Base-by-base conservation (phyloP, 2,329 filamentous ascomycete genomes). In the Aspergillus persii region DNA sequence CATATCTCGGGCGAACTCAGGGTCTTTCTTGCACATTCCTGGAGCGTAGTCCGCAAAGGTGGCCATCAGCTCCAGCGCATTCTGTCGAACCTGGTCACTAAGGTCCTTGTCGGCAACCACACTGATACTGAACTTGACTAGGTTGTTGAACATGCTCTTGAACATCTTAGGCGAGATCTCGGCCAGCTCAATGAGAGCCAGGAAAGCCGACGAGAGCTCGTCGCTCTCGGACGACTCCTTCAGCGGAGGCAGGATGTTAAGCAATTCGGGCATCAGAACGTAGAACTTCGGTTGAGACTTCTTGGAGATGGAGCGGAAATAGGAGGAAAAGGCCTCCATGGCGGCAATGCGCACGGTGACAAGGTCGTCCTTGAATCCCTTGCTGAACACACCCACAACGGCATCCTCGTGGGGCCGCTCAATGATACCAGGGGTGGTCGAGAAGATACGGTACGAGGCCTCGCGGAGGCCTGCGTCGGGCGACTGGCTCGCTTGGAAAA, bases 91-190 rank as follows among this genome's bases (percentile, higher is more conserved):
- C 66, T 93, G 85, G 71, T 96, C 93, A 62, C 88, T 89, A 26
- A 99, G 84, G 62, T 98, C 93, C 80, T 98, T 98, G 75, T 99
- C 94, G 69, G 96, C 91, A 67, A 99, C 91, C 59, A 98, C 92
- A 6, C 91, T 92, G 61, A 98, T 88, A 74, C 89, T 94, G 78
- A 99, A 97, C 68, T 91, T 88, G 54, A 98, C 94, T 3, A 99
- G 83, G 70, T 92, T 93, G 71, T 90, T 89, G 80, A 99, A 99
- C n/a, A 96, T 83, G 23, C 84, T 85, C 79, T 95, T 96, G 81
- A 99, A 99, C 93, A 98, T 98, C 79, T 95, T 96, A 26, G 94
- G 92, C 26, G 91, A 90, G n/a, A 89, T 85, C 77, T 98, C 95
- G 44, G 95, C 95, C 57, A 99, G 84, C 65, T 98, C 95, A 69